Conservation (phyloP, 2,329 filamentous ascomycete genomes). For the Keithomyces neogunnii region DNA sequence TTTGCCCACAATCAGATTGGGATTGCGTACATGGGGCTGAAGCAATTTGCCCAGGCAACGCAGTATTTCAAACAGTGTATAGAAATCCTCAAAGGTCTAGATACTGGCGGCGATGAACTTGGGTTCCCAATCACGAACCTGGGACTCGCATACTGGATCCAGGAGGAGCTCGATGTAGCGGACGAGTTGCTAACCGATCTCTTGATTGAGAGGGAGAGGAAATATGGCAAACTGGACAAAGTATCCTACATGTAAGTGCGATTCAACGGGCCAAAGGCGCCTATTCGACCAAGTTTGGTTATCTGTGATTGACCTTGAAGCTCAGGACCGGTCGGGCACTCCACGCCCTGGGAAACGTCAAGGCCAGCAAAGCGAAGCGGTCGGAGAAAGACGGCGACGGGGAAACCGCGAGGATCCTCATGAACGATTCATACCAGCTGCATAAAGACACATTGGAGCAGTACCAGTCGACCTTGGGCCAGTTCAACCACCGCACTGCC, state of each 20-base stretch:
- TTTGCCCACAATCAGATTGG: neutral
- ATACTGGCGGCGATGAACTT: neutral
- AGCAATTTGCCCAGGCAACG: neutral
- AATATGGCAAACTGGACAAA: neutral
- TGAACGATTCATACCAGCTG: neutral
- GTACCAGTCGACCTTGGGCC: neutral
- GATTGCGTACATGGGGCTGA: constrained; percentile 1
- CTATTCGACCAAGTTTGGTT: too few relatives aligned
- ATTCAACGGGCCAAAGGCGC: neutral
- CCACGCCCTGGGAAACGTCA: neutral
- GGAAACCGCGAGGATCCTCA: neutral
- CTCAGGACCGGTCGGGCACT: neutral
- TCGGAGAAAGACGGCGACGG: neutral
- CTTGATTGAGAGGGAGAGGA: neutral
- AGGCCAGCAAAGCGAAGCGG: neutral
- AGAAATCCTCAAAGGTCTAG: neutral
- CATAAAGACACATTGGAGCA: neutral
- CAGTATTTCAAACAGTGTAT: neutral
- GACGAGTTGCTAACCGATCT: neutral
- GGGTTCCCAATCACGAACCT: neutral
- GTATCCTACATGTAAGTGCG: neutral
- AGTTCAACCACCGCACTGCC: neutral
- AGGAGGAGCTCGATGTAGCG: neutral
- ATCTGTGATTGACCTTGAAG: neutral
- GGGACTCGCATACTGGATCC: neutral